Evolutionary conservation across 2,329 filamentous ascomycete genomes (phyloP).

Genomic region (Colletotrichum lindemuthianum): DNA sequence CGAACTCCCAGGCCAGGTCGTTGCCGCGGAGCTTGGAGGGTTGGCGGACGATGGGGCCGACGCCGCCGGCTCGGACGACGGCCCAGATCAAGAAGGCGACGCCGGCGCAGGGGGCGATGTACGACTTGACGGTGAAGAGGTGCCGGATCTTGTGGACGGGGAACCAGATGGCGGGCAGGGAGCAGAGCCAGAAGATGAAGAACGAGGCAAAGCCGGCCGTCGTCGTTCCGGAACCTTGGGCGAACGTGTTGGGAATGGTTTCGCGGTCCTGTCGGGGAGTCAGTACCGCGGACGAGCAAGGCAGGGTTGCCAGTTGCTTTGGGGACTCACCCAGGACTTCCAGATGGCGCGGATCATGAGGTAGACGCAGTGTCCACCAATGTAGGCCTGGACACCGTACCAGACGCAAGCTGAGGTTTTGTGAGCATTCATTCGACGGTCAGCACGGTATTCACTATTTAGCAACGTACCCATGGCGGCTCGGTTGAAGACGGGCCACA

Average conservation of each 20-base stretch:
- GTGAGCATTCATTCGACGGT: not conserved
- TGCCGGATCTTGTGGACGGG: constrained; percentile 90
- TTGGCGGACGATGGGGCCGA: constrained; percentile 84
- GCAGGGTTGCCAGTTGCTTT: not conserved
- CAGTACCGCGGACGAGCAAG: not conserved
- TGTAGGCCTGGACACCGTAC: constrained; percentile 88
- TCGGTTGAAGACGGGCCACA: constrained; percentile 91
- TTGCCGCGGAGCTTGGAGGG: constrained; percentile 71
- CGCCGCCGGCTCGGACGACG: constrained; percentile 80
- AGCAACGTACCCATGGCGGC: constrained; percentile 73
- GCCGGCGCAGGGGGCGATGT: constrained; percentile 84
- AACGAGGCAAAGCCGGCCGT: constrained; percentile 84
- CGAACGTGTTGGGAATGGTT: constrained; percentile 74
- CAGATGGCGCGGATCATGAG: constrained; percentile 91
- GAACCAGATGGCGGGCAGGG: constrained; percentile 87
- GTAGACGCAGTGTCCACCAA: constrained; percentile 85
- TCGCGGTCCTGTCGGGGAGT: constrained; percentile 51
- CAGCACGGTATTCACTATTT: not conserved
- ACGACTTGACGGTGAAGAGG: constrained; percentile 90
- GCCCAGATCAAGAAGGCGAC: constrained; percentile 90
- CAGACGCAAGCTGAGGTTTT: constrained; percentile 73
- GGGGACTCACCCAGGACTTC: constrained; percentile 66
- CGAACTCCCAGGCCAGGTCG: constrained; percentile 80
- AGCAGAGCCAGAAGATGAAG: constrained; percentile 86
- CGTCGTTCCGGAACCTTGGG: constrained; percentile 71